Percentiles rank a stretch among this genome's conserved stretches.
Evolutionary conservation across 2,329 filamentous ascomycete species (phyloP).

Genomic region (Blastomyces parvus): DNA sequence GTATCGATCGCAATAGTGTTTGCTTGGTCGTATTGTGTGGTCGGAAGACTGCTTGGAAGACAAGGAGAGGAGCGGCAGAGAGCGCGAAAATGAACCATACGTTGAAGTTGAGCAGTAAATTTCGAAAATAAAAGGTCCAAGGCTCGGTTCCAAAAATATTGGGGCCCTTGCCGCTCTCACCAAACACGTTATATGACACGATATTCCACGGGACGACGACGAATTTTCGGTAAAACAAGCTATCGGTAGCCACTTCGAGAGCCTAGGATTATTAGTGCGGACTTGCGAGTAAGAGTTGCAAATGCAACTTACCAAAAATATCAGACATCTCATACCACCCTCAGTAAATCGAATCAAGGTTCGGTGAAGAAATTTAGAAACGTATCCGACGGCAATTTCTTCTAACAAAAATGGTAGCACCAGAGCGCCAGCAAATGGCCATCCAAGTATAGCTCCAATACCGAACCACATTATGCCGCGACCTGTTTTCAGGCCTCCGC

Average conservation of each 20-base stretch:
- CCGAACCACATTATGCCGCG: conserved; percentile 87
- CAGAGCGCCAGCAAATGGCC: conserved; percentile 85
- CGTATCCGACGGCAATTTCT: conserved; percentile 51
- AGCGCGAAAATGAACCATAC: conserved; percentile 81
- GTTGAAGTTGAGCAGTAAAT: conserved; percentile 89
- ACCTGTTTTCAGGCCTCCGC: conserved; percentile 65
- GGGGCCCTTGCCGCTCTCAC: conserved; percentile 64
- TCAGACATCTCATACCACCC: conserved; percentile 56
- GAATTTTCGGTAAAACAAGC: conserved; percentile 73
- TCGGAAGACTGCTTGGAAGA: conserved; percentile 60
- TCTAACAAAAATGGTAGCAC: conserved; percentile 72
- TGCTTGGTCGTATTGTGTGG: conserved; percentile 54
- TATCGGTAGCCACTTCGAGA: conserved; percentile 62
- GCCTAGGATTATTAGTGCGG: conserved; percentile 41
- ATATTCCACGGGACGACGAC: conserved; percentile 83
- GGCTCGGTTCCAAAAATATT: conserved; percentile 92
- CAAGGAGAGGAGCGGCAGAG: conserved; percentile 61
- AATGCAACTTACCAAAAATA: conserved; percentile 54
- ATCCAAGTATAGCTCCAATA: conserved; percentile 73
- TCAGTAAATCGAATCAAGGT: conserved; percentile 54
- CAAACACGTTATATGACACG: conserved; percentile 90
- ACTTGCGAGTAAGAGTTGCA: background rate
- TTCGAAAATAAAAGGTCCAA: conserved; percentile 93
- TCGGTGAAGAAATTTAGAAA: conserved; percentile 51
- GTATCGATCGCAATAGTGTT: conserved; percentile 62